Percentiles rank a stretch among this genome's conserved stretches.
Conservation (phyloP, 75 land plant genomes). For the Pinus albicaulis region DNA sequence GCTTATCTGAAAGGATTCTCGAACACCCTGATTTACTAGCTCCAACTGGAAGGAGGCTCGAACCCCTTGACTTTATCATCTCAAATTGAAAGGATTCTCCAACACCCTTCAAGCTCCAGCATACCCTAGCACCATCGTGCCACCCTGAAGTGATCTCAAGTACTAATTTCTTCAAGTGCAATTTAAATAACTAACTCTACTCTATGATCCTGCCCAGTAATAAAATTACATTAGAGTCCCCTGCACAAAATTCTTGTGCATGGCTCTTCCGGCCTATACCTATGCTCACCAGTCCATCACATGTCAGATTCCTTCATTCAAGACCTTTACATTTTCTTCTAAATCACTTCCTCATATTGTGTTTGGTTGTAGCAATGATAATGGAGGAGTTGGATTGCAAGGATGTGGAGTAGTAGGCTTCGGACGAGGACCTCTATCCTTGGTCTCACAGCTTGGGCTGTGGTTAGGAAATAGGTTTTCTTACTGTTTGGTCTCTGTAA, state of each 20-base stretch:
- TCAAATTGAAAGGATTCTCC: no score
- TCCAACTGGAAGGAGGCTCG: no score
- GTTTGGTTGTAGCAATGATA: constrained; percentile 32
- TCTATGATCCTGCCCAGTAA: neutral
- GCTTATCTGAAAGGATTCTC: no score
- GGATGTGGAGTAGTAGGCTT: constrained; percentile 25
- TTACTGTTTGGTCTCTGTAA: constrained; percentile 21
- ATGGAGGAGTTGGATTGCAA: constrained; percentile 18
- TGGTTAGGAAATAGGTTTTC: constrained; percentile 11
- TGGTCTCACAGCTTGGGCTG: constrained; percentile 19
- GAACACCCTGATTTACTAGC: no score
- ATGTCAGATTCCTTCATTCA: constrained; percentile 25
- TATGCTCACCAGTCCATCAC: constrained; percentile 40
- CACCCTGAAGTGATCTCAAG: constrained; percentile 32
- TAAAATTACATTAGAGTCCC: neutral
- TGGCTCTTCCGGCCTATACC: constrained; percentile 21
- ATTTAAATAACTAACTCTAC: no score
- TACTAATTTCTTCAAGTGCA: constrained; percentile 10
- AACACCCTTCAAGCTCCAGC: no score
- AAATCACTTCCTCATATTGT: neutral
- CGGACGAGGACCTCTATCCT: constrained; percentile 21
- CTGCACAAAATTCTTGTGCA: neutral
- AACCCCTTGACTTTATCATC: no score
- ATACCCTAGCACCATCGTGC: no score
- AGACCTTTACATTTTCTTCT: constrained; percentile 15